Evolutionary conservation across 495 filamentous ascomycete genomes (phyloP).

Genomic region (Tuber melanosporum): DNA sequence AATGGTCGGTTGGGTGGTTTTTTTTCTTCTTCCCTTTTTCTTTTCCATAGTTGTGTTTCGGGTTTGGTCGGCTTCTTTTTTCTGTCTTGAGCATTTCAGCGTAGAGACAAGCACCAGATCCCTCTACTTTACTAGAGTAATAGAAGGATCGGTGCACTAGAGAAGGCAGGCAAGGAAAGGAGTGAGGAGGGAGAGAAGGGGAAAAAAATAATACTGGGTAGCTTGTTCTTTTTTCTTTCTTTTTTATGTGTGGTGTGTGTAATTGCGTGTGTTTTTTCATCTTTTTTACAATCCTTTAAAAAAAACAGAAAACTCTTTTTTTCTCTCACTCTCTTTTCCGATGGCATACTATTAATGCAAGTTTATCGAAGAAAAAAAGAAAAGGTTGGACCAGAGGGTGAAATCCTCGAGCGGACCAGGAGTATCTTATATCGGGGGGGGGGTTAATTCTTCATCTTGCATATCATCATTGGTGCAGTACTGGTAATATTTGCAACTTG

Average conservation of each 20-base stretch:
- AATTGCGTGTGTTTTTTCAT: constrained; percentile 18
- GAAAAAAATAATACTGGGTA: constrained; percentile 22
- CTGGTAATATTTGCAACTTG: not conserved
- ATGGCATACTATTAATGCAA: not conserved
- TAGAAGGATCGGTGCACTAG: not conserved
- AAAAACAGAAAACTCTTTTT: not conserved
- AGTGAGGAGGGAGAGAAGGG: constrained; percentile 11
- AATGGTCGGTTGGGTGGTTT: constrained; percentile 14
- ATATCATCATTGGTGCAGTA: not conserved
- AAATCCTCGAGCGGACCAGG: not conserved
- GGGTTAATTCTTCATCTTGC: not conserved
- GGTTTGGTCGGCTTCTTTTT: constrained; percentile 2
- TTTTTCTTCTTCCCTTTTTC: constrained; percentile 10
- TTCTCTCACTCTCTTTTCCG: not conserved
- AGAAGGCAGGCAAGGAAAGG: not conserved
- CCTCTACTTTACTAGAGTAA: not conserved
- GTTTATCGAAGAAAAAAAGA: not conserved
- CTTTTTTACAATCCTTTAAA: not conserved
- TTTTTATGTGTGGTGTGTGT: constrained; percentile 6
- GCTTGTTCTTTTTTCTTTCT: constrained; percentile 26
- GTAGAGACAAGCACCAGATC: constrained; percentile 1
- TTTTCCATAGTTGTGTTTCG: constrained; percentile 6
- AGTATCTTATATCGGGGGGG: not conserved
- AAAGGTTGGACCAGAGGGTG: constrained; percentile 2
- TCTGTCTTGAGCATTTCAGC: constrained; percentile 2